Conservation (phyloP, 225 moss, liverwort and hornwort species). For the Physcomitrium patens region DNA sequence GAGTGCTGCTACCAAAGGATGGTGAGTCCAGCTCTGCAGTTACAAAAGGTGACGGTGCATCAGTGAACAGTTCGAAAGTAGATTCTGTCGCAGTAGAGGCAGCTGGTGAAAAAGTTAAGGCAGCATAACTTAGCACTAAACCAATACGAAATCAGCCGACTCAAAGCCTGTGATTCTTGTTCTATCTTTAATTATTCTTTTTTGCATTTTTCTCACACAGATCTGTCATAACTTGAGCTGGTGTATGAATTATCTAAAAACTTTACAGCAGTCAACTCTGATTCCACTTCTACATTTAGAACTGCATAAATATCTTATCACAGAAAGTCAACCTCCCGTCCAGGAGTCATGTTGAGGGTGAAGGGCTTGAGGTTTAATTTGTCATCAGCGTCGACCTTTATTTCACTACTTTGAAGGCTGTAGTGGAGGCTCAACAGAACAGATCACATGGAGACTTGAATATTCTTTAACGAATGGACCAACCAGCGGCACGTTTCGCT, state of each 20-base stretch:
- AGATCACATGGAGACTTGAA: no score
- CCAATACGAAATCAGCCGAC: constrained; percentile 17
- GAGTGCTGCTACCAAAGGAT: constrained; percentile 47
- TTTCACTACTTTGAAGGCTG: no score
- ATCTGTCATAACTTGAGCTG: not conserved
- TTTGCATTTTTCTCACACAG: not conserved
- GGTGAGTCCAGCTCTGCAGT: constrained; percentile 43
- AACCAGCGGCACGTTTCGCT: no score
- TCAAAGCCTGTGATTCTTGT: constrained; percentile 10
- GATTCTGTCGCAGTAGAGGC: constrained; percentile 33
- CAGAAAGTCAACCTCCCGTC: no score
- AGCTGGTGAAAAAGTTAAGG: constrained; percentile 24
- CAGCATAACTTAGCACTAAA: constrained; percentile 23
- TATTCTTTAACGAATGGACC: no score
- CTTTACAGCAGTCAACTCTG: constrained; percentile 10
- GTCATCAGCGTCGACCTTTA: no score
- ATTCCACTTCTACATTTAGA: not conserved
- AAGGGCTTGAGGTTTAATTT: no score
- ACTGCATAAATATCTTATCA: not conserved
- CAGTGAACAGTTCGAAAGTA: constrained; percentile 35
- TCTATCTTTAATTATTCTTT: not conserved
- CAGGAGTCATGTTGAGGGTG: no score
- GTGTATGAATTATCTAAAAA: not conserved
- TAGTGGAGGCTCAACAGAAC: no score
- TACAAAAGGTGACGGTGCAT: constrained; percentile 42